Evolutionary conservation across 306 rosid species (phyloP), one percentile per base, ranked within the genome.

Genomic region (Heteromeles arbutifolia): DNA sequence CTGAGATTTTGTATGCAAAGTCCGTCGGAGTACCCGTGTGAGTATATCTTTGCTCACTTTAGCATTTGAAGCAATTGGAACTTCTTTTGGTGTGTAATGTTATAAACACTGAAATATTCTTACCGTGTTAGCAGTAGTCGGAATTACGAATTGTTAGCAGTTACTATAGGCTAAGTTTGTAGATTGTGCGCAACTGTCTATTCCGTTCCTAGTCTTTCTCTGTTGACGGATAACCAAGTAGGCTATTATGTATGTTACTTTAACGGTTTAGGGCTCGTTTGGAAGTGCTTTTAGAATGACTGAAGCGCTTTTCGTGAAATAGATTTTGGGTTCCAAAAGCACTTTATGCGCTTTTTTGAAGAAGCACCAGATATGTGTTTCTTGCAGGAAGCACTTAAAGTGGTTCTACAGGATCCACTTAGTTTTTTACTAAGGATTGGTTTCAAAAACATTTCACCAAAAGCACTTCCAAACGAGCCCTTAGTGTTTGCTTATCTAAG

Each of bases 11-110:
- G 69, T 59, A 62, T 52, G 79, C 82, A 19, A 78, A 63, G 26
- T 68, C 79, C 43, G 63, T 54, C 41, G 82, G 85, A 61, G 69
- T 82, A 15, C 77, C 85, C 11, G 74, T 78, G 82, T 82, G 56
- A 82, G 80, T 67, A 67, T 21, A 43, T 52, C 4, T 59, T 8
- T 17, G 22, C 29, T 80, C 29, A 50, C 15, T 15, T 59, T 73
- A 64, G 9, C 6, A 31, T 19, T 29, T 45, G 43, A 18, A 13
- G 37, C 66, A 39, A 39, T 54, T 57, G 41, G 19, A 58, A 73
- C 4, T 4, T 41, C 41, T n/a, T 67, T 74, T 13, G 32, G 41
- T 11, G 8, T 57, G 26, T 9, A 50, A 56, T 32, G 45, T 62
- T 8, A 44, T 12, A 43, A 43, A 34, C 48, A 43, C 48, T 13